Evolutionary conservation across 169 alveolate species (phyloP), one percentile per base, ranked within the genome.

Genomic region (Eimeria tenella): DNA sequence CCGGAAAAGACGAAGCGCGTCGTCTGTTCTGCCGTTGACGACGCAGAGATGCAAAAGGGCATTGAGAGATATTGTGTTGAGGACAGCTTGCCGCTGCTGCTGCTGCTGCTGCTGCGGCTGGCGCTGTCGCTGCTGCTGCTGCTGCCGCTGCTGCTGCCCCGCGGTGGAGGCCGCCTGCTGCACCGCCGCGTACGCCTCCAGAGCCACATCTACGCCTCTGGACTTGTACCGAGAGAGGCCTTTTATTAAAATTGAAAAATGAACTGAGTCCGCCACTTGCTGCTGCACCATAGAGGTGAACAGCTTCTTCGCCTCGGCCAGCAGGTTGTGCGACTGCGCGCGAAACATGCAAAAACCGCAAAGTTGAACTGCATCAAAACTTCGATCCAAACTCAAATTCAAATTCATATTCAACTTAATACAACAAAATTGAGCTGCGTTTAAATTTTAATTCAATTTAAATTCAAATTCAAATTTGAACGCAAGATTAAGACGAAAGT

Each of bases 1-100:
- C 31, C 93, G 79, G 94, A 97, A 97, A 65, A 97, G 95, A 21
- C 89, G 84, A 93, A 98, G 89, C 9, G 99, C 99, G 74, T 83
- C 90, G 6, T 58, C 77, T 31, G 60, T 25, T 19, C 60, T 77
- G 19, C 90, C 90, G 17, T 63, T 52, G 13, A 23, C 10, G 23
- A 83, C 77, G 90, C 90, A 83, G 23, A 83, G 90, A 58, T 83
- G 90, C 42, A 83, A 60, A 17, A 83, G 90, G 25, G 90, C 65
- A 31, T 83, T 83, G 60, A 60, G 60, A 5, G 90, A 83, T 4
- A 83, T 83, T 4, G 90, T 83, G 58, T 83, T 83, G 49, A 83
- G 90, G 10, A 19, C 58, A 4, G 15, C 90, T 49, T 42, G 73
- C 4, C 53, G 56, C 10, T 73, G 56, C 83, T 42, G 8, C 11